A percentile compares a stretch with the other conserved stretches of the same genome.
phyloP scores from a whole-genome alignment of 2,329 filamentous ascomycete species.

The Fusarium sp. region DNA sequence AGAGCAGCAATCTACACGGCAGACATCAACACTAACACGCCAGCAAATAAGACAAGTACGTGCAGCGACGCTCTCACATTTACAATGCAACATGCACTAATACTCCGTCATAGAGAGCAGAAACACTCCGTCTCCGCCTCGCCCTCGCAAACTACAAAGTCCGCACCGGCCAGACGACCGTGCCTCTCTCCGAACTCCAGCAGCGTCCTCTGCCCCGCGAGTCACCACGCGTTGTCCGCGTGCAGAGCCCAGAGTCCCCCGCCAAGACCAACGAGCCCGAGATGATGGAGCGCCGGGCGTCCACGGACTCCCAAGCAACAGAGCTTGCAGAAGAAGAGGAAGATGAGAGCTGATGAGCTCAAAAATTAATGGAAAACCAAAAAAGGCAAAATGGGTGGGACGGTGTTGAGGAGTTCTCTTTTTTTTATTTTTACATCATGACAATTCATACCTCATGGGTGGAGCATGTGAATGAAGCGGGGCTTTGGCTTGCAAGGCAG shows the following conservation, averaged over 20 bases:
- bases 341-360: conserved; percentile 5
- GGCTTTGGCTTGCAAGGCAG: conserved; percentile 14
- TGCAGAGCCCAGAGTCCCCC: conserved; percentile 39
- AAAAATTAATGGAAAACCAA: neutral
- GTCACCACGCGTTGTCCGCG: conserved; percentile 39
- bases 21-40: conserved; percentile 55
- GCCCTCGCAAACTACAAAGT: conserved; percentile 80
- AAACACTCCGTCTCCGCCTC: conserved; percentile 75
- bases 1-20: conserved; percentile 18
- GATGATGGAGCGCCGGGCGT: conserved; percentile 24
- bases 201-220: conserved; percentile 46
- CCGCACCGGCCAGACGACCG: conserved; percentile 74
- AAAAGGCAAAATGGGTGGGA: neutral
- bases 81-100: conserved; percentile 3
- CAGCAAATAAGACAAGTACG: conserved; percentile 65
- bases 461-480: conserved; percentile 18
- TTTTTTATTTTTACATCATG: conserved; percentile 11
- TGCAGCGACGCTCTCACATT: neutral
- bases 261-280: conserved; percentile 3
- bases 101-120: conserved; percentile 62
- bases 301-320: conserved; percentile 32
- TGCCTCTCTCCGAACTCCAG: conserved; percentile 71
- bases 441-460: conserved; percentile 11
- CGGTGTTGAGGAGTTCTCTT: conserved; percentile 28
- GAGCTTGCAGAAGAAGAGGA: conserved; percentile 24